These are phyloP conservation scores for Straminergon stramineum DNA, from an alignment of 225 moss, liverwort and hornwort genomes.

Conservation along the genomic window DNA sequence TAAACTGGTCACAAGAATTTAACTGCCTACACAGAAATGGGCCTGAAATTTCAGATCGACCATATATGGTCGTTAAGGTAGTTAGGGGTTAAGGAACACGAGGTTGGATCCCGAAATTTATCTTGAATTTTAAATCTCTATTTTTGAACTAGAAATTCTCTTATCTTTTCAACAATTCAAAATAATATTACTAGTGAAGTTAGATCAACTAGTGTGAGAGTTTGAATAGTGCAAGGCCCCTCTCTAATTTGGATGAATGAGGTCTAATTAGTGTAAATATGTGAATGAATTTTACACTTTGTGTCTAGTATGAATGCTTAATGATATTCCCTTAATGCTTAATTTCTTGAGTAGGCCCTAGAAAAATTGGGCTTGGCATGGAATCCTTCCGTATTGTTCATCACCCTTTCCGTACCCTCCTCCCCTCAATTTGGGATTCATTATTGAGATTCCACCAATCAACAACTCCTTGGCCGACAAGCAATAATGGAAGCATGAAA, in stretches of 20 bases:
- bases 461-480: too few relatives aligned
- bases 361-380: too few relatives aligned
- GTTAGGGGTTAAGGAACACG: rapidly evolving
- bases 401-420: too few relatives aligned
- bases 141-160: not conserved
- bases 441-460: too few relatives aligned
- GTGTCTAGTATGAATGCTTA: not conserved
- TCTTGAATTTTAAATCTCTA: not conserved
- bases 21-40: too few relatives aligned
- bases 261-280: not conserved
- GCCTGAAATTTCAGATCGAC: too few relatives aligned
- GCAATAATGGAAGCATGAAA: too few relatives aligned
- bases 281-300: not conserved
- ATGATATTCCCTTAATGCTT: not conserved
- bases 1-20: too few relatives aligned
- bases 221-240: not conserved
- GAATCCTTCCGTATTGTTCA: too few relatives aligned
- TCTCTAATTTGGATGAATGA: not conserved
- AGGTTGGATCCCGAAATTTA: not conserved
- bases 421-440: too few relatives aligned
- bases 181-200: not conserved
- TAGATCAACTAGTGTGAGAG: not conserved
- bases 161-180: not conserved
- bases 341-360: too few relatives aligned
- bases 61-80: too few relatives aligned